These are phyloP conservation scores for Phytophthora colocasiae DNA, from an alignment of 352 stramenopile species.

Conservation along the genomic window DNA sequence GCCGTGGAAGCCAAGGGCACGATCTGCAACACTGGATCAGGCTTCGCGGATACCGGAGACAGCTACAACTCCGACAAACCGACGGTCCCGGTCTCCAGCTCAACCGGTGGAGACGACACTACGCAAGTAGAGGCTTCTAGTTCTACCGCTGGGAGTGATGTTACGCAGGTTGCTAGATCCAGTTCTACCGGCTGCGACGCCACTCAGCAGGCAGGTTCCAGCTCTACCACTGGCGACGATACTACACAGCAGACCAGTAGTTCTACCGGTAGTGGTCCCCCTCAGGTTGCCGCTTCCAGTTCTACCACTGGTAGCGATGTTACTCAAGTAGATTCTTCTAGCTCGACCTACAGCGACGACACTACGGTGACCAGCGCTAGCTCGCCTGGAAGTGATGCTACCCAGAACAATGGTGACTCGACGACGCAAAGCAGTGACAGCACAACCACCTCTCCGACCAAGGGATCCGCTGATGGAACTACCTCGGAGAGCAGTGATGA, in stretches of 20 bases:
- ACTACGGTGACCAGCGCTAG: slow-evolving; percentile 9
- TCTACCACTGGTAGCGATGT: slow-evolving; percentile 10
- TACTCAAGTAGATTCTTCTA: slow-evolving; percentile 10
- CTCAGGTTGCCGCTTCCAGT: slow-evolving; percentile 4
- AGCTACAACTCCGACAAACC: slow-evolving; percentile 23
- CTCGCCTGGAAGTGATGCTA: slow-evolving; percentile 16
- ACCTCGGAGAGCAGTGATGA: background rate
- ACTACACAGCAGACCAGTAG: slow-evolving; percentile 5
- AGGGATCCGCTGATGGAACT: background rate
- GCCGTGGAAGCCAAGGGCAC: slow-evolving; percentile 24
- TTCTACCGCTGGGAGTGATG: slow-evolving; percentile 5
- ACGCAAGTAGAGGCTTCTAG: slow-evolving; percentile 9
- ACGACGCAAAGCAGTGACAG: slow-evolving; percentile 4
- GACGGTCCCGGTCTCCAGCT: slow-evolving; percentile 11
- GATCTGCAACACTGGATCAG: slow-evolving; percentile 25
- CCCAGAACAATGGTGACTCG: slow-evolving; percentile 13
- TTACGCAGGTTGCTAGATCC: background rate
- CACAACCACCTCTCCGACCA: background rate
- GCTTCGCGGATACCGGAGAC: slow-evolving; percentile 24
- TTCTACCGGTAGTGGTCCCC: background rate
- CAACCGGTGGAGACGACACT: background rate
- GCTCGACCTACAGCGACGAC: slow-evolving; percentile 8
- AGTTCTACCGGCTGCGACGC: slow-evolving; percentile 7
- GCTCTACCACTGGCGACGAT: background rate
- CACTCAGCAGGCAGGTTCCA: slow-evolving; percentile 5